phyloP scores from a whole-genome alignment of 495 filamentous ascomycete species.

The Talaromyces nanjingensis region DNA sequence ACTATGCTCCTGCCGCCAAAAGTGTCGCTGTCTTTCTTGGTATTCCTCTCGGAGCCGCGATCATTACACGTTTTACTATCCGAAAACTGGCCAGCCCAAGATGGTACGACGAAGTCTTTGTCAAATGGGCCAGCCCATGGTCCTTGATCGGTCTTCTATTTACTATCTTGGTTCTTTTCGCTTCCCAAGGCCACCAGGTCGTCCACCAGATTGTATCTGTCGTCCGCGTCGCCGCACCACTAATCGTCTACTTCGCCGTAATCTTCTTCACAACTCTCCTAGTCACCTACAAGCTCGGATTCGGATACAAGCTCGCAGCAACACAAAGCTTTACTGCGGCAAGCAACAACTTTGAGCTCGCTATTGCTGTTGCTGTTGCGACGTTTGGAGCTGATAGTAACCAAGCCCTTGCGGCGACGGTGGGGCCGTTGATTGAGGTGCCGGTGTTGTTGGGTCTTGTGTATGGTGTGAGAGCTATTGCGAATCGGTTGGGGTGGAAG shows the following conservation, averaged over 20 bases:
- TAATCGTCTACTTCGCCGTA: conserved; percentile 71
- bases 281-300: conserved; percentile 52
- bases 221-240: conserved; percentile 68
- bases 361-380: conserved; percentile 86
- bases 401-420: conserved; percentile 82
- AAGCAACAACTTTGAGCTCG: conserved; percentile 93
- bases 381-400: conserved; percentile 74
- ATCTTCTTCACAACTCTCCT: conserved; percentile 66
- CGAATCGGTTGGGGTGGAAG: conserved; percentile 47
- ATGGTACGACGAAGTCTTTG: conserved; percentile 63
- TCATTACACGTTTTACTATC: conserved; percentile 63
- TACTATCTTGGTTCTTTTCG: conserved; percentile 81
- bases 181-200: conserved; percentile 70
- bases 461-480: conserved; percentile 57
- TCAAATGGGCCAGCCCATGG: conserved; percentile 63
- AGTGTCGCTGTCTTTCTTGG: conserved; percentile 81
- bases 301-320: conserved; percentile 61
- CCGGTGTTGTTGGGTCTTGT: conserved; percentile 78
- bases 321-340: conserved; percentile 93
- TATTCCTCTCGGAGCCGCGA: conserved; percentile 73
- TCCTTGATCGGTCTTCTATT: conserved; percentile 79
- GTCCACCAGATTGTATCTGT: conserved; percentile 81
- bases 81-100: conserved; percentile 42
- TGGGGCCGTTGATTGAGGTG: conserved; percentile 88
- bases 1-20: conserved; percentile 67